Evolutionary conservation across 163 green algal genomes (phyloP), one percentile per base, ranked within the genome.

Genomic region (Scenedesmus sp.): DNA sequence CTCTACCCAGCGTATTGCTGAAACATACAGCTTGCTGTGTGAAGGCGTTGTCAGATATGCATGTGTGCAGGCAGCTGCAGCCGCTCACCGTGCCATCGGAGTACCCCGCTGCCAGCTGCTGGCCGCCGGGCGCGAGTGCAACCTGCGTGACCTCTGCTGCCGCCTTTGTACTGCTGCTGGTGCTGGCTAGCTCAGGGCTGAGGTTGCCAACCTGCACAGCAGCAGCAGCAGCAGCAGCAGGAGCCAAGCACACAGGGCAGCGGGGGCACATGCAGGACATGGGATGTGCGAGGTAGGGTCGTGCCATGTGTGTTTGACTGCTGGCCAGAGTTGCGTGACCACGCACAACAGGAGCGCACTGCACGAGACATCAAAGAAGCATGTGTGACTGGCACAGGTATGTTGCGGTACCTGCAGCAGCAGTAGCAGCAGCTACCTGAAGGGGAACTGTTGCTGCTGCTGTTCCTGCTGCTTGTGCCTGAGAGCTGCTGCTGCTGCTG

Each of bases 71-170:
- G 15, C 59, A 42, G 24, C 78, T 85, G 78, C 78, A 86, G 24
- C 37, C n/a, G 33, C 91, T 68, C 81, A 95, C 93, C 59, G 93
- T 95, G 73, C 97, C 97, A 86, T 99, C 97, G 5, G 94, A 93
- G 81, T 99, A 97, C 9, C 97, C 97, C 0, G 93, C 96, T 1
- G 95, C 96, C 4, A 98, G 44, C 43, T 95, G 93, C 44, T 81
- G 76, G 44, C 87, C 93, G 12, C 26, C 37, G 7, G 94, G 94
- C 2, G 94, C 94, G 0, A 89, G 86, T 9, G 94, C 94, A 16
- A 98, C 83, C 56, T 94, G 93, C 30, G 96, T 98, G 10, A 98
- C 95, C 95, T 98, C 96, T 30, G 95, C 90, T 42, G 90, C 83
- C 1, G 93, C 70, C 1, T 91, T 79, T 24, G 86, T 91, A 56